These are phyloP conservation scores for Paradendryphiella salina DNA, from an alignment of 2,329 filamentous ascomycete genomes.

Conservation along the genomic window DNA sequence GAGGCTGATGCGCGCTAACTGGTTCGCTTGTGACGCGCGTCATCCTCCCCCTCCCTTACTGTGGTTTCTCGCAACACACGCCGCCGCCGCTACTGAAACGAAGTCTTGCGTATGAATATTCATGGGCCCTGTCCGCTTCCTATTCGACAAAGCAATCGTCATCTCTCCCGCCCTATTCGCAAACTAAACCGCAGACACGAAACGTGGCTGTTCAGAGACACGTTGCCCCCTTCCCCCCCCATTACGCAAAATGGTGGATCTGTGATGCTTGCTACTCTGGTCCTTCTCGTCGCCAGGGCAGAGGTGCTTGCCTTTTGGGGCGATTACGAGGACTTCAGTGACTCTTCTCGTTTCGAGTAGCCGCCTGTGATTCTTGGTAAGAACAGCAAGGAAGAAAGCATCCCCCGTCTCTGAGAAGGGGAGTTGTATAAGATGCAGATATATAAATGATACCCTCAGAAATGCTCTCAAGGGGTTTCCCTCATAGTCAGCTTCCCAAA, in stretches of 20 bases:
- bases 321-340: conserved; percentile 14
- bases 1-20: conserved; percentile 9
- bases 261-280: too few relatives aligned
- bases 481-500: not conserved
- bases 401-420: not conserved
- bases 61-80: too few relatives aligned
- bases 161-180: too few relatives aligned
- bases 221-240: too few relatives aligned
- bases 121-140: too few relatives aligned
- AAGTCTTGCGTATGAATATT: too few relatives aligned
- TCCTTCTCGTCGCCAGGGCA: too few relatives aligned
- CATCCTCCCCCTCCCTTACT: conserved; percentile 1
- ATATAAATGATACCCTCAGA: conserved; percentile 20
- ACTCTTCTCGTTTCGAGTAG: conserved; percentile 27
- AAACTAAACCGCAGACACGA: too few relatives aligned
- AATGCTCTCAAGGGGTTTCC: conserved; percentile 1
- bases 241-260: too few relatives aligned
- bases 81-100: not conserved
- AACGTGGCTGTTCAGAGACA: too few relatives aligned
- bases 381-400: not conserved
- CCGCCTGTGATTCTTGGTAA: conserved; percentile 14
- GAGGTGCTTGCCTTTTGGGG: conserved; percentile 13
- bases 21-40: conserved; percentile 9
- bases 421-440: not conserved
- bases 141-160: too few relatives aligned